Evolutionary conservation across 768 basidiomycete genomes (phyloP).

Genomic region (Collybiopsis luxurians): DNA sequence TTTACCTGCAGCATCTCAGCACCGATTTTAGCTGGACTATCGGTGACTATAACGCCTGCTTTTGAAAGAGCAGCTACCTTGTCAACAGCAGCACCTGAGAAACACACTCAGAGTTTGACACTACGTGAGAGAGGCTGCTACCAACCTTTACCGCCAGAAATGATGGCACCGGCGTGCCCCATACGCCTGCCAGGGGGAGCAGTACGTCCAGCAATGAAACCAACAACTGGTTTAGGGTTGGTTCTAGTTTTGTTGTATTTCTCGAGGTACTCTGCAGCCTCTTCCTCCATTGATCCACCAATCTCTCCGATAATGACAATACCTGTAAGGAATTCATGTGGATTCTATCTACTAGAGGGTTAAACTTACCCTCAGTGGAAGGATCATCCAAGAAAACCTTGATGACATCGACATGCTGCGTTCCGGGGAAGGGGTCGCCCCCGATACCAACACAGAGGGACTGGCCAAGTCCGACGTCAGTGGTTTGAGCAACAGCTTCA

Average conservation of each 20-base stretch:
- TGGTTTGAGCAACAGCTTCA: conserved; percentile 98
- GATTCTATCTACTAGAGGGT: conserved; percentile 5
- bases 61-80: conserved; percentile 89
- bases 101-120: background rate
- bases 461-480: conserved; percentile 92
- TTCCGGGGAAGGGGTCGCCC: conserved; percentile 95
- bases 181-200: conserved; percentile 97
- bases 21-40: conserved; percentile 96
- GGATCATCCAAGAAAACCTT: conserved; percentile 96
- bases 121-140: background rate
- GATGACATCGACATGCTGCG: conserved; percentile 93
- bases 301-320: conserved; percentile 99
- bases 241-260: conserved; percentile 86
- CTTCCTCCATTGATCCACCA: conserved; percentile 99
- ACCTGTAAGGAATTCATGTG: conserved; percentile 40
- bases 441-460: conserved; percentile 97
- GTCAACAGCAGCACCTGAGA: conserved; percentile 80
- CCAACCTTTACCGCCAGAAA: conserved; percentile 93
- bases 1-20: conserved; percentile 82
- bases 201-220: conserved; percentile 96
- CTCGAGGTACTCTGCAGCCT: conserved; percentile 95
- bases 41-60: conserved; percentile 91
- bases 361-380: conserved; percentile 75
- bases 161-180: conserved; percentile 98
- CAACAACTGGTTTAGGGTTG: conserved; percentile 93